A percentile compares a stretch with the other conserved stretches of the same genome.
Evolutionary conservation across 2,329 filamentous ascomycete species (phyloP).

Genomic region (Cadophora malorum): DNA sequence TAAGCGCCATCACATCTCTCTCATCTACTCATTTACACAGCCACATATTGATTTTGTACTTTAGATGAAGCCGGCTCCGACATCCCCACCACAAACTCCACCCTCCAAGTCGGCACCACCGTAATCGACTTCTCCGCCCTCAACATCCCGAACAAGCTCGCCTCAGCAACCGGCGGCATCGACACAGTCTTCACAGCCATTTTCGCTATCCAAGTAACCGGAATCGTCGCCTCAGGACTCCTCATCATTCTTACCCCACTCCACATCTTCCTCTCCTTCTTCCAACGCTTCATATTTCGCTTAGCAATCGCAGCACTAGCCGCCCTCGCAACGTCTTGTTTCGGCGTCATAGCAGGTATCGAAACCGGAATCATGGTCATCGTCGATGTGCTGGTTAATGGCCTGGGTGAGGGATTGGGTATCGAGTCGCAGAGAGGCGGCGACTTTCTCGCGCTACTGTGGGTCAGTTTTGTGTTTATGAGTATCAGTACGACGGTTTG

Average conservation of each 20-base stretch:
- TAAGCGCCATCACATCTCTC: conserved; percentile 12
- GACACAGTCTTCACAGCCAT: conserved; percentile 21
- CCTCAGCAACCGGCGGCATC: conserved; percentile 3
- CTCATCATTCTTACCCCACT: conserved; percentile 30
- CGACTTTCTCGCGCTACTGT: conserved; percentile 22
- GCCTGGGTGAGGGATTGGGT: conserved; percentile 27
- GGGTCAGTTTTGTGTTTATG: conserved; percentile 30
- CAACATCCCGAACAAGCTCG: conserved; percentile 31
- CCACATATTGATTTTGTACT: background rate
- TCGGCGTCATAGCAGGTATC: conserved; percentile 5
- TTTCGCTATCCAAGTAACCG: conserved; percentile 31
- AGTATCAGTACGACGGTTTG: conserved; percentile 15
- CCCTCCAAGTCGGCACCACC: conserved; percentile 29
- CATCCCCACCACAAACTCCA: conserved; percentile 25
- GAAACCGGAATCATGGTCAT: conserved; percentile 21
- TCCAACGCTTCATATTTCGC: conserved; percentile 17
- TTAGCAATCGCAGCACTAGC: conserved; percentile 14
- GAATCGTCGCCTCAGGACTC: conserved; percentile 26
- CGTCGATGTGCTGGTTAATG: conserved; percentile 4
- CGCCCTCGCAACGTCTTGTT: conserved; percentile 7
- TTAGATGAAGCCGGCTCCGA: conserved; percentile 23
- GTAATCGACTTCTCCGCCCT: conserved; percentile 34
- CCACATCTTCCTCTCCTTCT: conserved; percentile 22
- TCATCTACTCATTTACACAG: too few relatives aligned
- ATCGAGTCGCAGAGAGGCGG: conserved; percentile 22